A percentile compares a stretch with the other conserved stretches of the same genome.
Evolutionary conservation across 176 grass and related monocot genomes (phyloP).

Genomic region (Pharus latifolius): DNA sequence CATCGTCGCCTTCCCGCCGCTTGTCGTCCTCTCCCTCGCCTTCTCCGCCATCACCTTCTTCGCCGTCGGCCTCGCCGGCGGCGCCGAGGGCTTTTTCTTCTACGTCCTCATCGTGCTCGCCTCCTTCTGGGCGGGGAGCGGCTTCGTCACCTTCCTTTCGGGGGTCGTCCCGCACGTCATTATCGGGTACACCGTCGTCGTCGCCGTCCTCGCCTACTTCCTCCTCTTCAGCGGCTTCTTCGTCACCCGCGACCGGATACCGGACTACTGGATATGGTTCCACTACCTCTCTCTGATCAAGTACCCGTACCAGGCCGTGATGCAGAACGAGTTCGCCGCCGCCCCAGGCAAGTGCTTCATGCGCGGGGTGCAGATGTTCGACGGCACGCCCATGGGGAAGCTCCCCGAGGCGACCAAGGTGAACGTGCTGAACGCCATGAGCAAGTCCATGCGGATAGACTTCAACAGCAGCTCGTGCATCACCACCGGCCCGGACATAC

Average conservation of each 20-base stretch:
- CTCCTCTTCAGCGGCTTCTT: constrained; percentile 82
- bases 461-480: constrained; percentile 53
- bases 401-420: constrained; percentile 39
- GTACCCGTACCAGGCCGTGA: constrained; percentile 85
- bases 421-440: constrained; percentile 44
- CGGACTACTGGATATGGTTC: constrained; percentile 74
- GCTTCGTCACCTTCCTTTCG: constrained; percentile 77
- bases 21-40: constrained; percentile 49
- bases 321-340: constrained; percentile 78
- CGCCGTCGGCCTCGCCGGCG: constrained; percentile 54
- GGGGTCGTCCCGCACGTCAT: constrained; percentile 55
- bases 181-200: constrained; percentile 57
- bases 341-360: constrained; percentile 52
- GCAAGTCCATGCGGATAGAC: constrained; percentile 32
- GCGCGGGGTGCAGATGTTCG: constrained; percentile 68
- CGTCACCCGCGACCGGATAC: constrained; percentile 46
- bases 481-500: constrained; percentile 41
- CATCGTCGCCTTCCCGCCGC: constrained; percentile 51
- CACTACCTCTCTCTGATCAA: constrained; percentile 80
- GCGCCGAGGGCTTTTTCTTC: constrained; percentile 39
- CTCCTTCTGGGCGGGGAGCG: constrained; percentile 66
- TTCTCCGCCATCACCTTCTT: constrained; percentile 63
- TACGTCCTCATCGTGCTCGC: constrained; percentile 50
- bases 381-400: constrained; percentile 46
- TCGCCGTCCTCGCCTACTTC: constrained; percentile 49